Evolutionary conservation across 768 basidiomycete genomes (phyloP), one percentile per base, ranked within the genome.

Genomic region (Serpula lacrymans): DNA sequence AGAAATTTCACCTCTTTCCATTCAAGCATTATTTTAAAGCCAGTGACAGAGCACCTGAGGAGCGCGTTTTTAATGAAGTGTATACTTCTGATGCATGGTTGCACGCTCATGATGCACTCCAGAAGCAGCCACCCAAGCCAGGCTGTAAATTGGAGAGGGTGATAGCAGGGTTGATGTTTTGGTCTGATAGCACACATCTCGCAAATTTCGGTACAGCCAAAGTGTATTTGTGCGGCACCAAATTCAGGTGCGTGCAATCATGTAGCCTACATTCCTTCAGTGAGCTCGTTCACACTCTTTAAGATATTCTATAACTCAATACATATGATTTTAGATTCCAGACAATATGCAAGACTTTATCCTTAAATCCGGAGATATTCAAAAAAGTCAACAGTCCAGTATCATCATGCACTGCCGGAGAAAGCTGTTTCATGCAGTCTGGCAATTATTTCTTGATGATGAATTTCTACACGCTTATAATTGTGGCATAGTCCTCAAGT

Each of bases 81-180:
- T 62, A 57, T 32, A 52, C 47, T 0, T 59, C 57, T 0, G 46
- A 54, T 23, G 45, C 50, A 1, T 57, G 56, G 44, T 47, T 50
- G 3, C 12, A 29, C 0, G 55, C 52, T 4, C 55, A 60, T 6
- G 30, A 53, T 4, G 46, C 57, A 0, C 1, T 62, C 9, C 55
- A 60, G 33, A 46, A 54, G 8, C 43, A 53, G 18, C 12, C 33
- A 6, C 18, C 20, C 2, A 34, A 42, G 0, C 47, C 53, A 22
- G 45, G 44, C 12, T 57, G 57, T 23, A 42, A 27, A 2, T 37
- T 49, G 0, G 42, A 53, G 39, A 12, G 45, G 4, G 52, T 52
- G 1, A 45, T 56, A 10, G 48, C 43, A 1, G 41, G 45, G 0
- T 1, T 54, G 0, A 57, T 55, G 56, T 18, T 57, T 4, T 55